These are phyloP conservation scores for Salvia sclarea DNA, from an alignment of 305 asterid genomes.

Conservation along the genomic window DNA sequence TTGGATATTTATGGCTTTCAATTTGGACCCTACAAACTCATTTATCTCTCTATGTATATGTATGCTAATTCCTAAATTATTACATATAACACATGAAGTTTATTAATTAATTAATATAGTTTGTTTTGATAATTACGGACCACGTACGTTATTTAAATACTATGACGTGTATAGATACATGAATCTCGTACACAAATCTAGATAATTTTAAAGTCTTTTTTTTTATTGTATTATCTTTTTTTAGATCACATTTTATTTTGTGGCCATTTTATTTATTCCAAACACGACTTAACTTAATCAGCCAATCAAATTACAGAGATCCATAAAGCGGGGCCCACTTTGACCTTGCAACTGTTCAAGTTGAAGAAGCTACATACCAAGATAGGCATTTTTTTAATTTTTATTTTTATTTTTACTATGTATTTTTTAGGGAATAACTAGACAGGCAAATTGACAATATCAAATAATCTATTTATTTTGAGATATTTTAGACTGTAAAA, in stretches of 20 bases:
- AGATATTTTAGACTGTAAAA: background rate
- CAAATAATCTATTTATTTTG: background rate
- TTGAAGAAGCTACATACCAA: conserved; percentile 3
- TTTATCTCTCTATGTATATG: conserved; percentile 6
- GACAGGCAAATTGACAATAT: background rate
- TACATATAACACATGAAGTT: background rate
- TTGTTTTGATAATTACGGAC: too few species aligned
- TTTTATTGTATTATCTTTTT: background rate
- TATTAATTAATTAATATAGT: too few species aligned
- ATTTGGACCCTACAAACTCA: conserved; percentile 17
- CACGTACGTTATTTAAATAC: too few species aligned
- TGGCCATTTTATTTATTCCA: background rate
- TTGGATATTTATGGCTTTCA: conserved; percentile 27
- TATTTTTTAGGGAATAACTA: background rate
- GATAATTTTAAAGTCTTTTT: too few species aligned
- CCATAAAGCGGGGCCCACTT: background rate
- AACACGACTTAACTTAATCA: background rate
- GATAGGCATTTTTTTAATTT: background rate
- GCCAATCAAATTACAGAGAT: background rate
- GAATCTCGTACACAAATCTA: background rate
- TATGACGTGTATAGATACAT: too few species aligned
- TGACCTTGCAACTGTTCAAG: background rate
- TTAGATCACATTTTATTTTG: too few species aligned
- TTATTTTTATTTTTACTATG: background rate
- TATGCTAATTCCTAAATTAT: background rate